Base-by-base conservation (phyloP, 495 filamentous ascomycete species). In the Chaetomium cochliodes region DNA sequence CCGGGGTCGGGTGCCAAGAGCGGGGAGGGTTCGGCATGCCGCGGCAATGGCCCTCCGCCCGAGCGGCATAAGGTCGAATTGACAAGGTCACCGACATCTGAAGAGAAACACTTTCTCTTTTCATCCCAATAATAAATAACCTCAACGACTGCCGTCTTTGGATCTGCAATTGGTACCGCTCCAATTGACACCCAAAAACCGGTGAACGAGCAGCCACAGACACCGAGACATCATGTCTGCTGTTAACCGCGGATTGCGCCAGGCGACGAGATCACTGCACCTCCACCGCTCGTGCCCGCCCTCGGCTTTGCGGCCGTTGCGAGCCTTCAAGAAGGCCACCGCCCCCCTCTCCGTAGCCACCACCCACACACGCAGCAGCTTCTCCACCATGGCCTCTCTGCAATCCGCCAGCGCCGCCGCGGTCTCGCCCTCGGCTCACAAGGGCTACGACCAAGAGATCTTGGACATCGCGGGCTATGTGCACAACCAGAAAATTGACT, bases 401-500 rank as follows among this genome's bases (percentile, higher is more conserved):
- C 79, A 80, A 72, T 85, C 84, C 70, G 78, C 73, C 55, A 79
- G 77, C 69, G 74, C 82, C 69, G 57, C 68, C 11, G 72, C 83
- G 58, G 76, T 79, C 52, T 71, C 73, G 66, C 77, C 85, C 73
- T 71, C 83, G 47, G 72, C 77, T 65, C 69, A 76, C 65, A 79
- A 84, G 77, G 80, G 87, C 67, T 93, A 90, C 74, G 94, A 98
- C 73, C 86, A 88, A 61, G 96, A 98, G 77, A 92, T 98, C 71
- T 85, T 87, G 78, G 96, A 97, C 73, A 94, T 98, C 81, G 93
- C 94, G 25, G 84, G 82, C 76, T 98, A 97, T 77, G 88, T 97
- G 72, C 91, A 94, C 83, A 88, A 92, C 72, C 94, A 92, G 78
- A 85, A 91, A 58, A 88, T 98, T 74, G 81, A 93, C 60, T 96